Base-by-base conservation (phyloP, 768 basidiomycete genomes). In the Leccinellum luteum region DNA sequence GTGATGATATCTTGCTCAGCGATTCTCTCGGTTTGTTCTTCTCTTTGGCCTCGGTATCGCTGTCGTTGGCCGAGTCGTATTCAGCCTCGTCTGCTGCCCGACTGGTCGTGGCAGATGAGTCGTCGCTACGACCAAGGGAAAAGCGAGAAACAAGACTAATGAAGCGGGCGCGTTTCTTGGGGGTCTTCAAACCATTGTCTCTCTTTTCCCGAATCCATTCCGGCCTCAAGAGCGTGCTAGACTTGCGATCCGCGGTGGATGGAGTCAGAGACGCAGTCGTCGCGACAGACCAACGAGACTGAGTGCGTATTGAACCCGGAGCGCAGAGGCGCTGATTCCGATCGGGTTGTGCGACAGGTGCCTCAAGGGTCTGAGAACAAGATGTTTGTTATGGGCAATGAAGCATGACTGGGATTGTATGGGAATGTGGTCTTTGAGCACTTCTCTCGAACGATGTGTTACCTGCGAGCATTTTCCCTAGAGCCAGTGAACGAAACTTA, bases 71-170 rank as follows among this genome's bases (percentile, higher is more conserved):
- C 0, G 63, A 66, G 50, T 72, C 68, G 31, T 61, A 64, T 0
- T 65, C 69, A 3, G 44, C 34, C 6, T 61, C 59, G 6, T 52
- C 57, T 3, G n/a, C 43, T 0, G 62, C 38, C 9, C 25, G n/a
- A 4, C 35, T 50, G 6, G 57, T 58, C 3, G 59, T 55, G 0
- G 55, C 21, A 3, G 65, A 51, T 3, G 66, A 52, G 6, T 48
- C 6, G 5, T 73, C 69, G 17, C 25, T 34, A 17, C 71, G 71
- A 27, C 69, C 60, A 0, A 71, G 71, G 1, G 71, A 73, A 3
- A 72, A 23, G 14, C 68, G 69, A 0, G 67, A 69, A 7, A 72
- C 67, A 38, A 72, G 64, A 44, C 62, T 71, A 32, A 73, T 68
- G 52, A 72, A 71, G 12, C 71, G 71, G 0, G 65, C 17, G 6